Conservation (phyloP, 352 stramenopile genomes). For the Phytophthora citricola region DNA sequence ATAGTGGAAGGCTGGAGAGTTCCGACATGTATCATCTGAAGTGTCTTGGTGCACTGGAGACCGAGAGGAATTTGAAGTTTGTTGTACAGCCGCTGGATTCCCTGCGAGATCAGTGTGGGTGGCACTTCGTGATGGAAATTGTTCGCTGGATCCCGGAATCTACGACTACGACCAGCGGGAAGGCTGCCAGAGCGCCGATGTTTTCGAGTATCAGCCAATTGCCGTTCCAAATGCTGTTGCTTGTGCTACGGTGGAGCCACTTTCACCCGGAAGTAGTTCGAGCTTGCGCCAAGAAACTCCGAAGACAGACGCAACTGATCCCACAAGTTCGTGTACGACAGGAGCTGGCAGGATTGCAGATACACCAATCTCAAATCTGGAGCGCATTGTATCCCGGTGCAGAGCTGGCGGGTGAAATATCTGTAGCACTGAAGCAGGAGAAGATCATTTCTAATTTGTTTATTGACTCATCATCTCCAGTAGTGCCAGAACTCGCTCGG, state of each 20-base stretch:
- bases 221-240: conserved; percentile 73
- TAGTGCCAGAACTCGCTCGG: conserved; percentile 12
- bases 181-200: conserved; percentile 26
- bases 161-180: not conserved
- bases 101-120: conserved; percentile 54
- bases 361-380: conserved; percentile 43
- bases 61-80: conserved; percentile 11
- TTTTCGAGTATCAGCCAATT: conserved; percentile 50
- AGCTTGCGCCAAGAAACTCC: conserved; percentile 49
- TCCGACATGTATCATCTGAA: conserved; percentile 14
- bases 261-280: conserved; percentile 62
- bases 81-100: conserved; percentile 44
- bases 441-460: conserved; percentile 3
- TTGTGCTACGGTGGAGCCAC: conserved; percentile 75
- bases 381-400: conserved; percentile 18
- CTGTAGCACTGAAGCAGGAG: not conserved
- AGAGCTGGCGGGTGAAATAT: not conserved
- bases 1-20: not conserved
- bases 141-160: conserved; percentile 28
- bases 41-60: not conserved
- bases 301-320: conserved; percentile 55
- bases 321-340: conserved; percentile 48
- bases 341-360: conserved; percentile 44
- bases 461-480: conserved; percentile 1
- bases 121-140: conserved; percentile 66